phyloP scores from a whole-genome alignment of 208 protist species.

The Leishmania lainsoni region DNA sequence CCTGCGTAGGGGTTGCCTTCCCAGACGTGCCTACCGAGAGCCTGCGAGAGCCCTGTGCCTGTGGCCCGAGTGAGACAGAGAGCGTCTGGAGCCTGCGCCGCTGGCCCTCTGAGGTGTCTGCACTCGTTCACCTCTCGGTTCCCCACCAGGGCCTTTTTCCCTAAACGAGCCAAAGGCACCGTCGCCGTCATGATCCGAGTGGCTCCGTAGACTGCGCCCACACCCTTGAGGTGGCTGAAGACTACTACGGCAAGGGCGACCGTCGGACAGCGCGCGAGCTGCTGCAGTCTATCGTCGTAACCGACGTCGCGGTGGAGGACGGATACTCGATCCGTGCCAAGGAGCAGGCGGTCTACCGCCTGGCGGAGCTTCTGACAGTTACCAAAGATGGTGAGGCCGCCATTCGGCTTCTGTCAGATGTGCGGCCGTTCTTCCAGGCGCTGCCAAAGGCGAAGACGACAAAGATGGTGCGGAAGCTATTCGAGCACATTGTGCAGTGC shows the following conservation, averaged over 20 bases:
- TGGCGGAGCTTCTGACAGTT: slow-evolving; percentile 63
- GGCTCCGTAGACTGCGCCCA: slow-evolving; percentile 24
- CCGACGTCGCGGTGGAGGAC: slow-evolving; percentile 52
- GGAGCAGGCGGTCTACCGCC: slow-evolving; percentile 82
- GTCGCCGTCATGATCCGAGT: slow-evolving; percentile 1
- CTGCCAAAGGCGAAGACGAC: slow-evolving; percentile 93
- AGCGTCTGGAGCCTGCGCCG: background rate
- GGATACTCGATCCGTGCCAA: slow-evolving; percentile 68
- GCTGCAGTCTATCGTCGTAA: slow-evolving; percentile 51
- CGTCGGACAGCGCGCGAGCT: slow-evolving; percentile 54
- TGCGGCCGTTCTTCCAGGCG: slow-evolving; percentile 78
- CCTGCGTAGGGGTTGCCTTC: background rate
- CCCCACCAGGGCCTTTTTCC: background rate
- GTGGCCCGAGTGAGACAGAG: background rate
- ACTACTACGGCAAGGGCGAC: slow-evolving; percentile 57
- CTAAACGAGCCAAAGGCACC: background rate
- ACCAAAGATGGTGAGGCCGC: slow-evolving; percentile 59
- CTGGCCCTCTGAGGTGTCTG: background rate
- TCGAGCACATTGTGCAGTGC: slow-evolving; percentile 81
- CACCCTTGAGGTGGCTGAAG: slow-evolving; percentile 59
- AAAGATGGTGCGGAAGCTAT: slow-evolving; percentile 91
- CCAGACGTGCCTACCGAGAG: background rate
- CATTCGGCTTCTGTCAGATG: slow-evolving; percentile 58
- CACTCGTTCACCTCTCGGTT: background rate
- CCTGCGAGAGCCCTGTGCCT: background rate